Conservation (phyloP, 305 asterid species). For the Andrographis paniculata region DNA sequence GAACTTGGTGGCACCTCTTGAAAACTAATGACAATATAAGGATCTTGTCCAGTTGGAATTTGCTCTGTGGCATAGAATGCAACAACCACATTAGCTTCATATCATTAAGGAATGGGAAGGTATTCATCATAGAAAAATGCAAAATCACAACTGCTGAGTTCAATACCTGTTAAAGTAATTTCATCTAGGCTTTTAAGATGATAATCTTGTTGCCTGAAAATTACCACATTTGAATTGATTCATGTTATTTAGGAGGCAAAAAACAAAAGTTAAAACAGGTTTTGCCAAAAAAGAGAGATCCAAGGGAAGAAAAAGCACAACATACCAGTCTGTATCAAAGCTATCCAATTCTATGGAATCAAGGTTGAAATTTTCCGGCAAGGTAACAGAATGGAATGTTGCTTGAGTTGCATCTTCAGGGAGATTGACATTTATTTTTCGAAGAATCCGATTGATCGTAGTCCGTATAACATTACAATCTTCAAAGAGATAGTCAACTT, state of each 20-base stretch:
- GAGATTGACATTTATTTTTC: slow-evolving; percentile 39
- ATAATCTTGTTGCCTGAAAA: slow-evolving; percentile 47
- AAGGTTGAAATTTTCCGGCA: slow-evolving; percentile 66
- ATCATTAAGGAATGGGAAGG: neutral
- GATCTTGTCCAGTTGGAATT: slow-evolving; percentile 62
- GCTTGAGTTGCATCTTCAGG: slow-evolving; percentile 71
- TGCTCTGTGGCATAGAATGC: slow-evolving; percentile 48
- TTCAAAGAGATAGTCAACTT: slow-evolving; percentile 73
- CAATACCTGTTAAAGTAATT: slow-evolving; percentile 62
- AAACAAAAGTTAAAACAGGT: neutral
- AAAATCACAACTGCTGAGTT: neutral
- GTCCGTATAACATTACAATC: slow-evolving; percentile 46
- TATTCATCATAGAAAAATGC: neutral
- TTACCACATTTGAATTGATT: too few species aligned
- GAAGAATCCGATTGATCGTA: slow-evolving; percentile 37
- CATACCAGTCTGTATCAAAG: slow-evolving; percentile 36
- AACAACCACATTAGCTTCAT: neutral
- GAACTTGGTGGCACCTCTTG: slow-evolving; percentile 37
- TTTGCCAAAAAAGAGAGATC: too few species aligned
- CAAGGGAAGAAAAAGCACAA: neutral
- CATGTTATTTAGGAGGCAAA: too few species aligned
- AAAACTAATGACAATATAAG: slow-evolving; percentile 36
- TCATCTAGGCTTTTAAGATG: slow-evolving; percentile 59
- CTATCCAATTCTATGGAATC: slow-evolving; percentile 54
- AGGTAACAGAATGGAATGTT: slow-evolving; percentile 45